Evolutionary conservation across 257 asterid species (phyloP).

Genomic region (Solanum neorickii): DNA sequence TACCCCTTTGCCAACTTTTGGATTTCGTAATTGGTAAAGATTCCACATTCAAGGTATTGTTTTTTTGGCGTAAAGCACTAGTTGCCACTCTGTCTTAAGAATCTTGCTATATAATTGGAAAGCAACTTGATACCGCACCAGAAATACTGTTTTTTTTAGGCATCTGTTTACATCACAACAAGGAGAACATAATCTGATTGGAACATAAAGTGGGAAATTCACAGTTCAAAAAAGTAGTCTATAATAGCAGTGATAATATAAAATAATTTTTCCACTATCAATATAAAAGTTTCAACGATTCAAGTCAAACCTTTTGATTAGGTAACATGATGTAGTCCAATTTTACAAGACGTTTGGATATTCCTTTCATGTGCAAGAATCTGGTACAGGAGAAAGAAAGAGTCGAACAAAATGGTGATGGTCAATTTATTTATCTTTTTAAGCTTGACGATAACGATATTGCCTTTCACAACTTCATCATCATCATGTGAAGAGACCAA

Average conservation of each 20-base stretch:
- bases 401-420: background rate
- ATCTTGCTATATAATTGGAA: background rate
- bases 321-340: background rate
- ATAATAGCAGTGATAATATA: background rate
- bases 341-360: background rate
- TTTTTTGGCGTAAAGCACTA: background rate
- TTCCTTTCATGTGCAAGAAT: background rate
- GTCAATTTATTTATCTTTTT: slow-evolving; percentile 10
- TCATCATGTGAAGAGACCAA: slow-evolving; percentile 28
- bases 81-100: background rate
- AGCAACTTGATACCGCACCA: background rate
- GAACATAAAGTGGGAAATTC: background rate
- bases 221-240: background rate
- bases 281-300: background rate
- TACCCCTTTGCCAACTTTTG: background rate
- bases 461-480: slow-evolving; percentile 3
- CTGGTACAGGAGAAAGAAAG: slow-evolving; percentile 2
- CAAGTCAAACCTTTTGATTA: background rate
- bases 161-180: background rate
- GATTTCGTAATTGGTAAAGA: background rate
- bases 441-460: slow-evolving; percentile 6
- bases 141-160: background rate
- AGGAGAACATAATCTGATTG: background rate
- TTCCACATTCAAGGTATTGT: background rate
- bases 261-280: background rate